Base-by-base conservation (phyloP, 1,139 yeast genomes). In the Wickerhamomyces sp. region DNA sequence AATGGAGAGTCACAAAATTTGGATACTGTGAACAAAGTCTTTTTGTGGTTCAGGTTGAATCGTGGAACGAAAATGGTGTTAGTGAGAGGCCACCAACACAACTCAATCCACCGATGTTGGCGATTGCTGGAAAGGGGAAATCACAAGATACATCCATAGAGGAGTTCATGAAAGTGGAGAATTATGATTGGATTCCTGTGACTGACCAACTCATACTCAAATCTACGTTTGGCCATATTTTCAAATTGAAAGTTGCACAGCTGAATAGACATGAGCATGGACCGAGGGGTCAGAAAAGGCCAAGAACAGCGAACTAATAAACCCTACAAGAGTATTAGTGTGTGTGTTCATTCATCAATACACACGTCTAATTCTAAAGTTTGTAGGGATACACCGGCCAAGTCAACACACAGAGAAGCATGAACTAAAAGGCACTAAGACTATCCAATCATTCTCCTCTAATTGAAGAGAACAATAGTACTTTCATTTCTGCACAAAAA, bases 331-430 rank as follows among this genome's bases (percentile, higher is more conserved):
- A 18, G 23, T 18, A 18, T 18, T 18, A 18, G 23, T 18, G 23
- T 18, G 23, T 5, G 3, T 5, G 5, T 5, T 18, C 23, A 18
- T 5, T 18, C 5, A 18, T 18, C 23, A 18, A 18, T 18, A 18
- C 23, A 18, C 23, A 18, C 23, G 23, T 18, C 23, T 18, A 18
- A 18, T 18, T 18, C 15, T 26, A 27, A 27, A 29, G 42, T 29
- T 29, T 58, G 61, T 58, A 42, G 59, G 60, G 58, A 56, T 45
- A 52, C 53, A 51, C 60, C 59, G 53, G 58, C 56, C 55, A 47
- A 42, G 14, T 32, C 26, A 27, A 33, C 34, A 18, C 31, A 23
- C 23, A 35, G 30, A 38, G 27, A 33, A 36, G 27, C 34, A 10
- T 27, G 10, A 48, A 40, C 40, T 32, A 35, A 39, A 47, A 34